A percentile compares a stretch with the other conserved stretches of the same genome.
Evolutionary conservation across 805 yeast species (phyloP).

Genomic region (Metschnikowia orientalis): DNA sequence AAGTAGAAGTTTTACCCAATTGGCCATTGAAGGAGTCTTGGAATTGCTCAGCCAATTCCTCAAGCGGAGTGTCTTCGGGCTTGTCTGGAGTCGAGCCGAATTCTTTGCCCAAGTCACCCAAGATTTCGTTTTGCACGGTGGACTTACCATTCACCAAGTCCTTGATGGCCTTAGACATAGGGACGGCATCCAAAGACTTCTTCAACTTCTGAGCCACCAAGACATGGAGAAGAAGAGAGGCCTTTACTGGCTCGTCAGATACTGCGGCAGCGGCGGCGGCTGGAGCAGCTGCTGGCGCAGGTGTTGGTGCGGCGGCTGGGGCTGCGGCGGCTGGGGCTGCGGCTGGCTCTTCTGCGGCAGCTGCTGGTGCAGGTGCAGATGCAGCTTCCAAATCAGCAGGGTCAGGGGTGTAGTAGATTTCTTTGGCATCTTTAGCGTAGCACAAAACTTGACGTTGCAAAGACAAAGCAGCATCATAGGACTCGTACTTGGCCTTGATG

Average conservation of each 20-base stretch:
- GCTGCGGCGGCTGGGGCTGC: conserved; percentile 53
- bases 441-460: conserved; percentile 91
- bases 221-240: conserved; percentile 75
- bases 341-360: conserved; percentile 41
- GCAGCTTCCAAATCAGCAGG: conserved; percentile 46
- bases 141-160: conserved; percentile 98
- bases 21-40: conserved; percentile 86
- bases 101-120: conserved; percentile 98
- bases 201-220: conserved; percentile 94
- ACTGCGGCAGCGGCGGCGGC: conserved; percentile 76
- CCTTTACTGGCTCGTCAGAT: conserved; percentile 87
- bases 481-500: conserved; percentile 89
- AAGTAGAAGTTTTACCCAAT: conserved; percentile 89
- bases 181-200: conserved; percentile 79
- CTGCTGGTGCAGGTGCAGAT: conserved; percentile 20
- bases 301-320: conserved; percentile 53
- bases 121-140: conserved; percentile 95
- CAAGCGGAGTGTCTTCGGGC: conserved; percentile 96
- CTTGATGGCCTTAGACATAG: conserved; percentile 89
- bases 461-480: conserved; percentile 95
- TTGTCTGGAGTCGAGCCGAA: conserved; percentile 98
- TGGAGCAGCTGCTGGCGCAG: conserved; percentile 63
- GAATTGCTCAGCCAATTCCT: conserved; percentile 91
- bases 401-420: conserved; percentile 90
- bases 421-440: conserved; percentile 93